Percentiles rank a stretch among this genome's conserved stretches.
Evolutionary conservation across 2,329 filamentous ascomycete species (phyloP).

Genomic region (Claviceps citrina): DNA sequence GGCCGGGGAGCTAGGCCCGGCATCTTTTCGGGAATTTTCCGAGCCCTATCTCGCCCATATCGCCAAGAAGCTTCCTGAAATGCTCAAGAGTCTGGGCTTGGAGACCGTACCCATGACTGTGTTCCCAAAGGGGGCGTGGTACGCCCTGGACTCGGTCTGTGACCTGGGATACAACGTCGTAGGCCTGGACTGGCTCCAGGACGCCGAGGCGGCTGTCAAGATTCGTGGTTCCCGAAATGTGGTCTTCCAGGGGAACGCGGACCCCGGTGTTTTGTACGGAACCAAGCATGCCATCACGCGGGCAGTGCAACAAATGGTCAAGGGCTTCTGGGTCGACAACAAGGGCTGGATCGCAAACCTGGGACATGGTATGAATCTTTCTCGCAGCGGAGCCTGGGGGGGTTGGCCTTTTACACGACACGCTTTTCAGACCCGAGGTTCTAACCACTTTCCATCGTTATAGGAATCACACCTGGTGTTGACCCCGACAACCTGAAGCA

Average conservation of each 20-base stretch:
- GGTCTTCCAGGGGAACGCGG: constrained; percentile 86
- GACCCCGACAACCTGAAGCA: constrained; percentile 86
- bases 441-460: not conserved
- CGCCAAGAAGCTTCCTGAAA: constrained; percentile 59
- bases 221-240: constrained; percentile 60
- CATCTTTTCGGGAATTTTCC: constrained; percentile 69
- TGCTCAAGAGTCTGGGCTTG: constrained; percentile 56
- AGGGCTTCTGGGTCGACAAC: constrained; percentile 65
- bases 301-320: constrained; percentile 72
- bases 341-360: constrained; percentile 95
- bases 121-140: constrained; percentile 96
- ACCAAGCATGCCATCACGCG: constrained; percentile 64
- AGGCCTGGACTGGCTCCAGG: constrained; percentile 87
- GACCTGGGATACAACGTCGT: constrained; percentile 85
- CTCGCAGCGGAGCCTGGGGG: no score
- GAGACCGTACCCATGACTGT: constrained; percentile 90
- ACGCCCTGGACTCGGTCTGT: constrained; percentile 76
- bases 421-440: not conserved
- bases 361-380: constrained; percentile 69
- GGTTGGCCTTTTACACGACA: no score
- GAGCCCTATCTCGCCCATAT: constrained; percentile 80
- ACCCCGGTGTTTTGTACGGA: constrained; percentile 85
- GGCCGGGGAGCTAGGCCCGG: constrained; percentile 82
- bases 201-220: constrained; percentile 68
- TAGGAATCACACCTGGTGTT: constrained; percentile 85